Percentiles rank a stretch among this genome's conserved stretches.
Evolutionary conservation across 331 rosid genomes (phyloP).

Genomic region (Saraca asoca): DNA sequence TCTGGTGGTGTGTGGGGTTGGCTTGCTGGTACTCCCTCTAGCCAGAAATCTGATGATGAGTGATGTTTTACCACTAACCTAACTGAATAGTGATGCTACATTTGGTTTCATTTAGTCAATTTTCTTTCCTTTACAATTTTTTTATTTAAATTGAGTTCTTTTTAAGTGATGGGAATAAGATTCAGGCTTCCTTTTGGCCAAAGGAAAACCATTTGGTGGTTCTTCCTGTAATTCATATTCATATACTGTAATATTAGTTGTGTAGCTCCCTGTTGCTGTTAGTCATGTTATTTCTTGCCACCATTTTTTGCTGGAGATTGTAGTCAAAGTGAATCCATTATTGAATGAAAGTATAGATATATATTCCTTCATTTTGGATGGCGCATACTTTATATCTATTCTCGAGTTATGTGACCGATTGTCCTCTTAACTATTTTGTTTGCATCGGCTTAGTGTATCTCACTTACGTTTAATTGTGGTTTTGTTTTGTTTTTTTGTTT

Average conservation of each 20-base stretch:
- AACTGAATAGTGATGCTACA: conserved; percentile 37
- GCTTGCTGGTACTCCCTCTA: conserved; percentile 77
- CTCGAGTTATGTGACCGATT: too few species aligned
- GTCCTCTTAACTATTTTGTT: too few species aligned
- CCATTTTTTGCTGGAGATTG: conserved; percentile 49
- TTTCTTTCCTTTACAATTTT: conserved; percentile 34
- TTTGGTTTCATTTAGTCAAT: conserved; percentile 40
- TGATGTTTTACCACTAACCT: conserved; percentile 33
- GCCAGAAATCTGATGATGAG: conserved; percentile 43
- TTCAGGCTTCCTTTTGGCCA: conserved; percentile 46
- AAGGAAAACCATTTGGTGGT: conserved; percentile 40
- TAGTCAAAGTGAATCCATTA: conserved; percentile 41
- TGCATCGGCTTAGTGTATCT: too few species aligned
- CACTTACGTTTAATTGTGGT: too few species aligned
- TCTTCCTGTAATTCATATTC: conserved; percentile 38
- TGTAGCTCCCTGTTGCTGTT: conserved; percentile 42
- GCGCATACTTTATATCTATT: background rate
- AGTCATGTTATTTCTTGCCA: conserved; percentile 41
- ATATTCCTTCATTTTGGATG: conserved; percentile 38
- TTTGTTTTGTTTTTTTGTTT: too few species aligned
- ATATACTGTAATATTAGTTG: conserved; percentile 45
- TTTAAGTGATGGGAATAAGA: conserved; percentile 49
- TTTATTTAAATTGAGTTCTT: conserved; percentile 41
- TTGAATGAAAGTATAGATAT: conserved; percentile 43
- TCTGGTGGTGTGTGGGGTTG: conserved; percentile 97